Conservation (phyloP, 345 rosid species). For the Rhodamnia rubescens region DNA sequence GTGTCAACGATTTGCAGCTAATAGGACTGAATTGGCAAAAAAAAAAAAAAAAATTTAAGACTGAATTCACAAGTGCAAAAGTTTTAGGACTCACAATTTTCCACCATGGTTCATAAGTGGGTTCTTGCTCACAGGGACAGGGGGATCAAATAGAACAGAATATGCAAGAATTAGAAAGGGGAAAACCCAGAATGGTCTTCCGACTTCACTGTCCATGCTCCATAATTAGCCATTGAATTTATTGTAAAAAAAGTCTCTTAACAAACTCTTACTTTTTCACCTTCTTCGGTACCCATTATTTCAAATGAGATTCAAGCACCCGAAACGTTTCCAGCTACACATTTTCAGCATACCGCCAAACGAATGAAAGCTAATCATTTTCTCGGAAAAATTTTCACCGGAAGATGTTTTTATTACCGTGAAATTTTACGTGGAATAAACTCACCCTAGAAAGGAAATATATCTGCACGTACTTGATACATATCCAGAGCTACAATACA, state of each 20-base stretch:
- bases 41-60: no score
- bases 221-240: neutral
- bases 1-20: no score
- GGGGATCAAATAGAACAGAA: no score
- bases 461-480: neutral
- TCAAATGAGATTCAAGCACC: neutral
- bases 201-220: neutral
- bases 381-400: neutral
- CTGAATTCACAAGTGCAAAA: no score
- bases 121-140: no score
- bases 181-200: no score
- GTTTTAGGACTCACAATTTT: no score
- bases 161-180: no score
- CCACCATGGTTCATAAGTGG: no score
- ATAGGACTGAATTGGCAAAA: no score
- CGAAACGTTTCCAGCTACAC: neutral
- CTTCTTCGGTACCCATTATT: neutral
- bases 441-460: neutral
- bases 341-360: neutral
- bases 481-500: neutral
- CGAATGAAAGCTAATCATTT: neutral
- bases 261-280: neutral
- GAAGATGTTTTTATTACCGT: neutral
- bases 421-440: neutral
- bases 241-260: neutral